phyloP scores from a whole-genome alignment of 1,284 basidiomycete genomes.

The Abortiporus biennis region DNA sequence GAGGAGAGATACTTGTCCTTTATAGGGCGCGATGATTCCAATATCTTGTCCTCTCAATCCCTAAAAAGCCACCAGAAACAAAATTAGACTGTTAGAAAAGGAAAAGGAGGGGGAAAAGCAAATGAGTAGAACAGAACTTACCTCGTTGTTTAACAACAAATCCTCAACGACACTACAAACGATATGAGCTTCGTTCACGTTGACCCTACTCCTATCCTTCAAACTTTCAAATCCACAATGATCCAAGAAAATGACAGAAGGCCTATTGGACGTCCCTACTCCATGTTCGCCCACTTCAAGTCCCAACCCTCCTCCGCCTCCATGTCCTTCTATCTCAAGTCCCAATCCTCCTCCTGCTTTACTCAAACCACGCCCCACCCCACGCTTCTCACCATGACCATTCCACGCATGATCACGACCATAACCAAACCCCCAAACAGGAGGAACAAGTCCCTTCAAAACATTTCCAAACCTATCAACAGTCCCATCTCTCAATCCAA shows the following conservation, averaged over 20 bases:
- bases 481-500: constrained; percentile 68
- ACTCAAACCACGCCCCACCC: no score
- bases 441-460: constrained; percentile 47
- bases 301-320: not conserved
- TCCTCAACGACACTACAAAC: constrained; percentile 79
- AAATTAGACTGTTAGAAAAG: not conserved
- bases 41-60: constrained; percentile 67
- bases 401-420: no score
- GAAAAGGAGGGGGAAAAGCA: constrained; percentile 8
- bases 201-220: constrained; percentile 66
- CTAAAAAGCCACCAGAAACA: constrained; percentile 26
- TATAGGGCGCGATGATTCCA: constrained; percentile 85
- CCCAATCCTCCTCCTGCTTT: no score
- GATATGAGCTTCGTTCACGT: constrained; percentile 69
- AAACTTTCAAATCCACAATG: constrained; percentile 64
- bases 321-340: no score
- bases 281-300: not conserved
- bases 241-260: constrained; percentile 73
- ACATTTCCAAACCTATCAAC: constrained; percentile 52
- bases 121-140: constrained; percentile 27
- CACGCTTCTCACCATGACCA: not conserved
- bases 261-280: constrained; percentile 17
- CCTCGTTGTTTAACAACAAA: constrained; percentile 66
- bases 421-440: constrained; percentile 34
- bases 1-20: constrained; percentile 72